Evolutionary conservation across 2,329 filamentous ascomycete species (phyloP), one percentile per base, ranked within the genome.

Genomic region (Talaromyces sp.): DNA sequence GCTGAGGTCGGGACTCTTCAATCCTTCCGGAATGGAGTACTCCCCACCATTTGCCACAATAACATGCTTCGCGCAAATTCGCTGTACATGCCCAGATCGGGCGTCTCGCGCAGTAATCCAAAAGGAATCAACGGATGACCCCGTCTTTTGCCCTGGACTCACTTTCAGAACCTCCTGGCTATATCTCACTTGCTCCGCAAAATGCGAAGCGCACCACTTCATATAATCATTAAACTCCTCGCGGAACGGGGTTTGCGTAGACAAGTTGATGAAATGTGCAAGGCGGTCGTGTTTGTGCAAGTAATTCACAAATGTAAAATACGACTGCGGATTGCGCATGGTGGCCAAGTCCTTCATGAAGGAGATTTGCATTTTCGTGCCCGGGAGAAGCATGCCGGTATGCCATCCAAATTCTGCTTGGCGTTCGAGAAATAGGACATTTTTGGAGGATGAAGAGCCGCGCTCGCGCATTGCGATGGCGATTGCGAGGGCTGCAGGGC

Each of bases 141-240:
- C 46, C 7, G 42, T 58, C 16, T 54, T 33, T 6, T 37, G 28
- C 16, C 31, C 44, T 1, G 63, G 54, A 33, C 37, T 58, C 23
- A 64, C 63, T 35, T 42, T 50, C 21, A 64, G 18, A 3, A 64
- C 63, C 33, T 64, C 63, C 25, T 64, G 63, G 46, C 25, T 50
- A 16, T 61, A 64, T 37, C 33, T 48, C 28, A 64, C 63, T 23
- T 46, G 44, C 33, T 58, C 54, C 12, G 12, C 25, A 23, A 64
- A 64, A 31, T 64, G 59, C 25, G 52, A 61, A 11, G 63, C 63
- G 33, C 63, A 64, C 63, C 63, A 64, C 16, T 59, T 61, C 63
- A 64, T 61, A n/a, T 64, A 64, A 12, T 61, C 63, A 61, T 64
- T 64, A 18, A 64, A 64, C 54, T 64, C 63, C 21, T 64, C 58